A percentile compares a stretch with the other conserved stretches of the same genome.
Conservation (phyloP, 129 eudicot genomes). For the Gnaphalium uliginosum region DNA sequence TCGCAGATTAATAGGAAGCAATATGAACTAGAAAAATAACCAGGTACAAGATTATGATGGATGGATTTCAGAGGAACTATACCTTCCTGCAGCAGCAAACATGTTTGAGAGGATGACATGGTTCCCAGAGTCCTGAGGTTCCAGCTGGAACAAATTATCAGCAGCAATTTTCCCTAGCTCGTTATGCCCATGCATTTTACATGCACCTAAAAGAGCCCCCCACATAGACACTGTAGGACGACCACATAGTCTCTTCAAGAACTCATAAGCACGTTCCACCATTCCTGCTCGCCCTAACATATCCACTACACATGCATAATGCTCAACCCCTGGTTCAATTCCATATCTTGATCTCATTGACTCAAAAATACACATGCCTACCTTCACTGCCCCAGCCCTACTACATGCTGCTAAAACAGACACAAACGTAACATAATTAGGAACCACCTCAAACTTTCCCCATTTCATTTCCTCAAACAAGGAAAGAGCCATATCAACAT, state of each 20-base stretch:
- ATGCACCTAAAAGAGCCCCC: conserved; percentile 83
- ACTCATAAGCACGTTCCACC: conserved; percentile 67
- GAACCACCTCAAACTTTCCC: conserved; percentile 32
- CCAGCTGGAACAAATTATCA: conserved; percentile 67
- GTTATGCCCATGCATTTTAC: conserved; percentile 65
- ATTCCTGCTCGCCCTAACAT: conserved; percentile 82
- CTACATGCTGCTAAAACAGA: conserved; percentile 76
- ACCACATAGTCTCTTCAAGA: conserved; percentile 53
- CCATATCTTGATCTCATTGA: conserved; percentile 62
- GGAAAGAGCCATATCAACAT: conserved; percentile 56
- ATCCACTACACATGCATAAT: conserved; percentile 81
- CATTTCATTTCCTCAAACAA: conserved; percentile 57
- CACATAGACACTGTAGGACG: conserved; percentile 67
- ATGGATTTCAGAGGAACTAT: conserved; percentile 3
- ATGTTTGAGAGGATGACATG: conserved; percentile 76
- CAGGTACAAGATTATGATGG: background rate
- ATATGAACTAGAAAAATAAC: background rate
- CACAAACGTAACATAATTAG: conserved; percentile 77
- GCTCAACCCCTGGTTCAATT: conserved; percentile 65
- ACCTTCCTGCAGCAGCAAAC: conserved; percentile 86
- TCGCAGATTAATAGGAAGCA: background rate
- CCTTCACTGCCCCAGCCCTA: conserved; percentile 63
- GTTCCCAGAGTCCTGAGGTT: conserved; percentile 79
- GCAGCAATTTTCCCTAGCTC: conserved; percentile 81
- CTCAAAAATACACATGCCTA: conserved; percentile 61